Evolutionary conservation across 1,284 basidiomycete species (phyloP).

Genomic region (Testicularia cyperi): DNA sequence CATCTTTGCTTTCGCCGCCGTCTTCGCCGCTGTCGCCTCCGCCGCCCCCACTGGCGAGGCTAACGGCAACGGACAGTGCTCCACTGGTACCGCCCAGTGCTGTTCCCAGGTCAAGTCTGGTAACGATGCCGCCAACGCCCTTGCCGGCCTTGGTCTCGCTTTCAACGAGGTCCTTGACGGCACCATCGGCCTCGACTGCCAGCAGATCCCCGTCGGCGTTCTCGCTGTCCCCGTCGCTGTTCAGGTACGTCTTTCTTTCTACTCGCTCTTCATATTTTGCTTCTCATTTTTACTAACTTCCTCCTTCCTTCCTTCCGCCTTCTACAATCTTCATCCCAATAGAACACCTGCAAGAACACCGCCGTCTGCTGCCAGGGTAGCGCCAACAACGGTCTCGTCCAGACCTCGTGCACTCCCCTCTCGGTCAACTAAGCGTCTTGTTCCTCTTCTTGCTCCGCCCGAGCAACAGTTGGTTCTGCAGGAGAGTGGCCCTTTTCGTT

Average conservation of each 20-base stretch:
- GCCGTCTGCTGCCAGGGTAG: slow-evolving; percentile 35
- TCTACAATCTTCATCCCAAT: too few relatives aligned
- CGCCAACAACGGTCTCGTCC: slow-evolving; percentile 43
- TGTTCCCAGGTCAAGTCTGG: slow-evolving; percentile 35
- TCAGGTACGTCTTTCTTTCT: too few relatives aligned
- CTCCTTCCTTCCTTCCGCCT: neutral
- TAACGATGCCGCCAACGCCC: slow-evolving; percentile 31
- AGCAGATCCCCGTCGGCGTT: slow-evolving; percentile 31
- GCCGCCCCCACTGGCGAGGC: slow-evolving; percentile 19
- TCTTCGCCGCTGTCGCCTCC: slow-evolving; percentile 36
- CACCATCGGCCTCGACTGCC: slow-evolving; percentile 39
- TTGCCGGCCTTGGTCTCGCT: slow-evolving; percentile 41
- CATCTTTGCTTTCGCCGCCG: slow-evolving; percentile 37
- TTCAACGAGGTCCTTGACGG: slow-evolving; percentile 37
- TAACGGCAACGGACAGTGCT: slow-evolving; percentile 39
- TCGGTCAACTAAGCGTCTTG: slow-evolving; percentile 31
- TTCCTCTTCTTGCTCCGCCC: too few relatives aligned
- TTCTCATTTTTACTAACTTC: neutral
- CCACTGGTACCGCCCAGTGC: slow-evolving; percentile 38
- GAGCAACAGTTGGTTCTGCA: neutral
- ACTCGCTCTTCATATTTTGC: neutral
- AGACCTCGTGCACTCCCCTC: slow-evolving; percentile 43
- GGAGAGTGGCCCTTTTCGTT: neutral
- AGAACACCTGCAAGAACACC: slow-evolving; percentile 41
- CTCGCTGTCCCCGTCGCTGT: slow-evolving; percentile 13